Conservation (phyloP, 257 asterid species). For the Hygrophila difformis region DNA sequence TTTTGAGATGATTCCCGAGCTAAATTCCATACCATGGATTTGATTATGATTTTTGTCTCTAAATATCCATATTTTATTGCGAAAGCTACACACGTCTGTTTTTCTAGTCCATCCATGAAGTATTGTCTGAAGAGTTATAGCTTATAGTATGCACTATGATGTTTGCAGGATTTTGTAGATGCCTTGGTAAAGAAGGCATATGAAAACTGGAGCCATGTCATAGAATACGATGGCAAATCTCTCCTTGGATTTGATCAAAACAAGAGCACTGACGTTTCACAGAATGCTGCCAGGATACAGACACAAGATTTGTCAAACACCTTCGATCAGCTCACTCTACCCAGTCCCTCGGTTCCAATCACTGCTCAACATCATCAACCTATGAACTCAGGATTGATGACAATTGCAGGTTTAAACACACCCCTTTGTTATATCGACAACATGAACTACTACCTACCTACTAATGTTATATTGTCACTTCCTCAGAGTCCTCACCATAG, state of each 20-base stretch:
- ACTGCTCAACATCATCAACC: slow-evolving; percentile 49
- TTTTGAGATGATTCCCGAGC: too few species aligned
- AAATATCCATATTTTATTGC: too few species aligned
- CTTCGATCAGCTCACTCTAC: slow-evolving; percentile 46
- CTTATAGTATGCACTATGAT: too few species aligned
- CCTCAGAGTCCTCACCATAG: too few species aligned
- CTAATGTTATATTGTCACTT: too few species aligned
- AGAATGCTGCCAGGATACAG: slow-evolving; percentile 29
- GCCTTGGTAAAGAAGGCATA: slow-evolving; percentile 84
- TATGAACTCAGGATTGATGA: slow-evolving; percentile 39
- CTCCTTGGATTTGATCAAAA: slow-evolving; percentile 53
- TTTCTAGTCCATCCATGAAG: too few species aligned
- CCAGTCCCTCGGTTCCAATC: slow-evolving; percentile 46
- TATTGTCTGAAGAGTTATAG: too few species aligned
- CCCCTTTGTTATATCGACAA: too few species aligned
- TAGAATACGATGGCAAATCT: slow-evolving; percentile 89
- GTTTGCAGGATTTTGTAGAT: slow-evolving; percentile 78
- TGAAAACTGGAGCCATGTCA: slow-evolving; percentile 80
- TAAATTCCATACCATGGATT: too few species aligned
- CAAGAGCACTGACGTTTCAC: slow-evolving; percentile 30
- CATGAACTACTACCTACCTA: too few species aligned
- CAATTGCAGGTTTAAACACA: slow-evolving; percentile 77
- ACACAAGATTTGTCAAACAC: slow-evolving; percentile 42
- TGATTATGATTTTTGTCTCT: too few species aligned
- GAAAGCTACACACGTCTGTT: too few species aligned